These are phyloP conservation scores for Crucihimalaya himalaica DNA, from an alignment of 345 rosid species.

Conservation along the genomic window DNA sequence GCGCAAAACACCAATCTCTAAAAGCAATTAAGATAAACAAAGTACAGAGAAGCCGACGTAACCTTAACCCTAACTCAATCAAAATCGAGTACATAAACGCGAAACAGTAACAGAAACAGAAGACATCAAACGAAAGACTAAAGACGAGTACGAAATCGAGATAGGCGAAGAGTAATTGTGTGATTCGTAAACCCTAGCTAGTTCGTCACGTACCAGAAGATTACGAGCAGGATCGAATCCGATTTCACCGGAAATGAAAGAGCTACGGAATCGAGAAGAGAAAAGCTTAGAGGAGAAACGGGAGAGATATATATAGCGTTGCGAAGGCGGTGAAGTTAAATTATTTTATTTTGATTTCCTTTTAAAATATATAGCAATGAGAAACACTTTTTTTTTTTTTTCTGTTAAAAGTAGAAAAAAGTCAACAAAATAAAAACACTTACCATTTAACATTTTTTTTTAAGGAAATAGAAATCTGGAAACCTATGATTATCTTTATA, in stretches of 20 bases:
- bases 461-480: not conserved
- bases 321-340: conserved; percentile 14
- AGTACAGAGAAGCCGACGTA: not conserved
- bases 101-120: not conserved
- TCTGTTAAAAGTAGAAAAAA: not conserved
- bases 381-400: not conserved
- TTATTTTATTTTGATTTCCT: not conserved
- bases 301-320: not conserved
- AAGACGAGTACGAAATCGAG: not conserved
- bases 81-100: too few species aligned
- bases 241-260: not conserved
- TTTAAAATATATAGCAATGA: not conserved
- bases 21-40: not conserved
- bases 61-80: conserved; percentile 1
- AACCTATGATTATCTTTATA: not conserved
- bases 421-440: not conserved
- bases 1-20: not conserved
- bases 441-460: not conserved
- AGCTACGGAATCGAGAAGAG: not conserved
- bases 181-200: conserved; percentile 12
- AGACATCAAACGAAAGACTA: not conserved
- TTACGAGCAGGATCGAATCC: not conserved
- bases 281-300: not conserved
- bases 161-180: not conserved
- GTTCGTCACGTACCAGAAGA: conserved; percentile 1